Percentiles rank a stretch among this genome's conserved stretches.
phyloP scores from a whole-genome alignment of 768 basidiomycete genomes.

The Trametopsis cervina region DNA sequence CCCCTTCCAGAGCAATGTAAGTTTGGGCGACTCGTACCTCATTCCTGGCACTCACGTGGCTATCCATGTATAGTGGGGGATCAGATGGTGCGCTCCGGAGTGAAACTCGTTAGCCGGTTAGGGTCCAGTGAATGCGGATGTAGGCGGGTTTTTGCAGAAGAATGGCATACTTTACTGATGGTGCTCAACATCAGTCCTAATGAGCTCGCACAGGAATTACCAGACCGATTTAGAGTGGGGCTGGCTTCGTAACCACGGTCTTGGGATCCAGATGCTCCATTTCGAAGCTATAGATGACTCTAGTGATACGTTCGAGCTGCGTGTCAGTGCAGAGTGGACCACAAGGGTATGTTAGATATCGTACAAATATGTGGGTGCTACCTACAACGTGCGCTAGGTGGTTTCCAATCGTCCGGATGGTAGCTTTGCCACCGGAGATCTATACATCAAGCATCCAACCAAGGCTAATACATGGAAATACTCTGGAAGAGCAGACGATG shows the following conservation, averaged over 20 bases:
- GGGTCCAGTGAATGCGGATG: conserved; percentile 12
- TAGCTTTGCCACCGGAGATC: conserved; percentile 7
- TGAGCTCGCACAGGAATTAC: conserved; percentile 12
- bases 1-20: conserved; percentile 6
- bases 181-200: conserved; percentile 6
- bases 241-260: conserved; percentile 7
- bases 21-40: too few species aligned
- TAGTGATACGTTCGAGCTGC: conserved; percentile 2
- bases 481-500: conserved; percentile 7
- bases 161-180: too few species aligned
- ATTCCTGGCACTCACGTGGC: too few species aligned
- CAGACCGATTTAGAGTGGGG: conserved; percentile 7
- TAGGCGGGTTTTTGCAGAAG: background rate
- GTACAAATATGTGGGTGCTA: too few species aligned
- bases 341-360: conserved; percentile 7
- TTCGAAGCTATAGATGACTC: conserved; percentile 7
- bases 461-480: conserved; percentile 7
- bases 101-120: conserved; percentile 9
- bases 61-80: conserved; percentile 6
- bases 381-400: conserved; percentile 1
- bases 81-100: conserved; percentile 5
- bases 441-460: conserved; percentile 6
- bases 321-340: conserved; percentile 5
- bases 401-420: conserved; percentile 8
- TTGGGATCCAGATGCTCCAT: background rate